These are phyloP conservation scores for Umbelopsis sp. DNA, from an alignment of 192 early-diverging fungal species.

Conservation along the genomic window DNA sequence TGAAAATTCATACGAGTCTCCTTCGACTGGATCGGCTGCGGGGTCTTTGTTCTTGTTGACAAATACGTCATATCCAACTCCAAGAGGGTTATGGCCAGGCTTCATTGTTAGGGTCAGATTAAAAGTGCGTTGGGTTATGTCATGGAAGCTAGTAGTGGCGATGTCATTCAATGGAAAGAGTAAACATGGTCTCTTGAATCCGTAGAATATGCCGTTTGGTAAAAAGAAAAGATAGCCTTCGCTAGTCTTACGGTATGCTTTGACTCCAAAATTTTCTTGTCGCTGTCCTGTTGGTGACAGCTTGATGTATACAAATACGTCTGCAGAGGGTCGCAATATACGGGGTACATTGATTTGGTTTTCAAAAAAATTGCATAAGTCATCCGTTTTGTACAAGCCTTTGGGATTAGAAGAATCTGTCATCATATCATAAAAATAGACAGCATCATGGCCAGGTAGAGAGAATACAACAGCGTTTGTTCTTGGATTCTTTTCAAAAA, in stretches of 20 bases:
- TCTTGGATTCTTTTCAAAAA: background rate
- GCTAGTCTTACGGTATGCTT: conserved; percentile 34
- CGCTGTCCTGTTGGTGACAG: background rate
- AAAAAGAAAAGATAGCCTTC: conserved; percentile 45
- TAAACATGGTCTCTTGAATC: conserved; percentile 56
- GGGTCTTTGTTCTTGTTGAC: background rate
- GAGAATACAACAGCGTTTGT: background rate
- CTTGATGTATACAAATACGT: conserved; percentile 3
- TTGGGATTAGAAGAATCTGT: background rate
- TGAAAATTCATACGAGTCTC: conserved; percentile 23
- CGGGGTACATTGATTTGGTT: background rate
- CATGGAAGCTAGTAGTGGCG: conserved; percentile 31
- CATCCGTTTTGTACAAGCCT: background rate
- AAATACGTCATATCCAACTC: background rate
- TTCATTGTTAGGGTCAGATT: conserved; percentile 32
- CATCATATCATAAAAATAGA: background rate
- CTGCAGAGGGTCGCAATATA: background rate
- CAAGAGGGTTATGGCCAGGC: background rate
- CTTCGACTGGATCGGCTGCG: conserved; percentile 13
- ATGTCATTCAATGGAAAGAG: conserved; percentile 43
- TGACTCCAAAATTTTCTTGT: conserved; percentile 18
- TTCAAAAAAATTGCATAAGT: background rate
- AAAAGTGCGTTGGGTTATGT: conserved; percentile 44
- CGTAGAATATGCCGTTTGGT: conserved; percentile 48
- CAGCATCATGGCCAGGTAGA: background rate